Conservation (phyloP, 345 rosid species). For the Alliaria petiolata region DNA sequence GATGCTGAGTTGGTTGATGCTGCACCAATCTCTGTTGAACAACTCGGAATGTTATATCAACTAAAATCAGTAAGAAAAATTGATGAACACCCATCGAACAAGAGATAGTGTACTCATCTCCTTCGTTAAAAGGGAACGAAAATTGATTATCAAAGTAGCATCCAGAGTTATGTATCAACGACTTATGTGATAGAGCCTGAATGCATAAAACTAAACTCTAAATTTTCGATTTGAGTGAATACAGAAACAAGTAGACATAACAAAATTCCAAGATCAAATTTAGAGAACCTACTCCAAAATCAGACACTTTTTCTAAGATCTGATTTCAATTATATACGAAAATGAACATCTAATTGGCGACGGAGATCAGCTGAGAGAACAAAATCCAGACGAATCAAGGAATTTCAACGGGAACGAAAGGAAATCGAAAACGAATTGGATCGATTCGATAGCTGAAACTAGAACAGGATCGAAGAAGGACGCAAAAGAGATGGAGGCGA, state of each 20-base stretch:
- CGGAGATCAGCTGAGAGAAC: not conserved
- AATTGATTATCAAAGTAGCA: not conserved
- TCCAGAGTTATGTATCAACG: not conserved
- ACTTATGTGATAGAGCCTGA: too few relatives aligned
- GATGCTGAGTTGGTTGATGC: conserved; percentile 90
- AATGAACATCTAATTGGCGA: not conserved
- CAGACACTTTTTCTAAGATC: not conserved
- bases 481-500: not conserved
- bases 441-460: not conserved
- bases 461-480: not conserved
- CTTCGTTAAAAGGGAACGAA: not conserved
- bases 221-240: not conserved
- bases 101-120: not conserved
- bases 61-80: not conserved
- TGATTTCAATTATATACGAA: not conserved
- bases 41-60: not conserved
- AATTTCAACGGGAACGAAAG: not conserved
- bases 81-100: not conserved
- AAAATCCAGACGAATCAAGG: not conserved
- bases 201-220: not conserved
- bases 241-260: not conserved
- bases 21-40: conserved; percentile 72
- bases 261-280: not conserved
- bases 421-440: not conserved
- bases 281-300: not conserved